phyloP scores from a whole-genome alignment of 2,329 filamentous ascomycete genomes.

The Cladosporium sp. region DNA sequence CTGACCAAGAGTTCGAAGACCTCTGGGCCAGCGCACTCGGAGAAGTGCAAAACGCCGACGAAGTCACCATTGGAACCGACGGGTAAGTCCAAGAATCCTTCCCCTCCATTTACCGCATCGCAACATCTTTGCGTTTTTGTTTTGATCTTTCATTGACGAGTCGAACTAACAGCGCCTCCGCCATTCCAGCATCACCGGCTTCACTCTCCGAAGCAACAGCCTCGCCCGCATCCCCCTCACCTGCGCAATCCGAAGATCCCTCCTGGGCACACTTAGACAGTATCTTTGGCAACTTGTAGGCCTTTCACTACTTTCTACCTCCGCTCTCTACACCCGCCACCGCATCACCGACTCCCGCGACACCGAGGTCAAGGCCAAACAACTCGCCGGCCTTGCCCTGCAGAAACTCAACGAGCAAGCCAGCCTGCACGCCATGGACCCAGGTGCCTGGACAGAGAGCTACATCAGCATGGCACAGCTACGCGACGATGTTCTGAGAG shows the following conservation, averaged over 20 bases:
- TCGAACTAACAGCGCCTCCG: conserved; percentile 78
- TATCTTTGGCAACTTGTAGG: conserved; percentile 79
- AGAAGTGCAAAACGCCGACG: conserved; percentile 62
- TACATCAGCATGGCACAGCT: conserved; percentile 87
- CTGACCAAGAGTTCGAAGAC: conserved; percentile 84
- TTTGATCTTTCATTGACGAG: conserved; percentile 10
- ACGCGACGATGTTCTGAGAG: conserved; percentile 81
- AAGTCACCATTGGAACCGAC: conserved; percentile 53
- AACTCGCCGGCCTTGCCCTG: conserved; percentile 78
- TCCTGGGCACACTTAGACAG: conserved; percentile 77
- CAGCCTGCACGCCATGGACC: conserved; percentile 65
- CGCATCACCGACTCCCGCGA: conserved; percentile 60
- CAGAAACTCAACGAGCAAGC: conserved; percentile 80
- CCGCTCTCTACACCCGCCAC: conserved; percentile 59
- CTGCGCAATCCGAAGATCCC: conserved; percentile 73
- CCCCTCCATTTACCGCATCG: not conserved
- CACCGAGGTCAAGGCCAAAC: conserved; percentile 70
- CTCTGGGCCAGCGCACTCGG: conserved; percentile 72
- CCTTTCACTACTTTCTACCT: conserved; percentile 49
- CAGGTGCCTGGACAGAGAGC: conserved; percentile 61
- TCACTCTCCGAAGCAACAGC: conserved; percentile 75
- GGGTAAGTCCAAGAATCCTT: conserved; percentile 49
- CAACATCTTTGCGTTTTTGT: conserved; percentile 14
- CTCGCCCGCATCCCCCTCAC: conserved; percentile 85
- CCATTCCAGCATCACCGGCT: conserved; percentile 57